Evolutionary conservation across 192 early-diverging fungal genomes (phyloP).

Genomic region (Endogone sp.): DNA sequence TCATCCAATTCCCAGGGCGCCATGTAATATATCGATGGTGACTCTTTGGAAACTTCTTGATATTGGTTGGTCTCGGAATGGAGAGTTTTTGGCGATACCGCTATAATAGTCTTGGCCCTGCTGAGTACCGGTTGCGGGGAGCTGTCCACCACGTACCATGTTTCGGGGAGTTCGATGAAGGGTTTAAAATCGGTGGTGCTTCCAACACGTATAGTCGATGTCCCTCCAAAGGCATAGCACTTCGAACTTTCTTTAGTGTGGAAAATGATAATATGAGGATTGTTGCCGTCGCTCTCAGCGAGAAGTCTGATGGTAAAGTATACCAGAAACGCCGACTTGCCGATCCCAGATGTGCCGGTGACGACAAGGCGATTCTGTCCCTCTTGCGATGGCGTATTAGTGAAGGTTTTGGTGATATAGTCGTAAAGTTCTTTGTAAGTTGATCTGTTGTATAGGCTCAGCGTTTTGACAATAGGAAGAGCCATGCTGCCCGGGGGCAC

Average conservation of each 20-base stretch:
- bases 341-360: no score
- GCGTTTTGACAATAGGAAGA: no score
- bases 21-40: background rate
- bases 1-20: constrained; percentile 5
- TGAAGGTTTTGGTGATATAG: no score
- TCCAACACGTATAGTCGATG: background rate
- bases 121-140: background rate
- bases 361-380: no score
- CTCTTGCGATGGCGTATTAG: no score
- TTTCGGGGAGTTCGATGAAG: background rate
- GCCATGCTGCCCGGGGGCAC: no score
- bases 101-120: background rate
- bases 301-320: no score
- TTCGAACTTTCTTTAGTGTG: background rate
- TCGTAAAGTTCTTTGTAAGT: no score
- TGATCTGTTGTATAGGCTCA: no score
- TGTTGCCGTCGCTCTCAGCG: no score
- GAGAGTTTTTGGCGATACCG: background rate
- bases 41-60: background rate
- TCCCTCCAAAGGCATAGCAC: background rate
- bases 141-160: background rate
- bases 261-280: no score
- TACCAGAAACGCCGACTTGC: no score
- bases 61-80: background rate
- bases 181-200: background rate